phyloP scores from a whole-genome alignment of 129 eudicot species.

The Centrapalus pauciflorus region DNA sequence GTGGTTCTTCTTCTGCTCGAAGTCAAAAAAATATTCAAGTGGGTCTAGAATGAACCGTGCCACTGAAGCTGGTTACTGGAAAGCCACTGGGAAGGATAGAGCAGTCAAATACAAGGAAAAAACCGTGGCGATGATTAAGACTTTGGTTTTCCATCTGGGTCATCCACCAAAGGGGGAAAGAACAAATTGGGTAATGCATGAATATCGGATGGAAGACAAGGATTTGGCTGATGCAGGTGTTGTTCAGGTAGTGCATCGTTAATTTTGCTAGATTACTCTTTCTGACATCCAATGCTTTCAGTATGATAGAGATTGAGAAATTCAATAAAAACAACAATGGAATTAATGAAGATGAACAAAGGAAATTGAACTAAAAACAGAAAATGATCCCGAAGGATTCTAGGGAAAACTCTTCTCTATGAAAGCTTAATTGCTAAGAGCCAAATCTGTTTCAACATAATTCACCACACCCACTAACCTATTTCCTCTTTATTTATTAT shows the following conservation, averaged over 20 bases:
- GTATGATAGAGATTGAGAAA: too few species aligned
- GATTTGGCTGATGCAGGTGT: constrained; percentile 40
- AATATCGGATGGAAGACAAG: constrained; percentile 47
- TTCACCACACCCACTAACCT: too few species aligned
- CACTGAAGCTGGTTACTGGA: constrained; percentile 70
- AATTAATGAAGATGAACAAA: too few species aligned
- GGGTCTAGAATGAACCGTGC: constrained; percentile 65
- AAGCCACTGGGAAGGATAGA: constrained; percentile 73
- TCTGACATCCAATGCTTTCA: too few species aligned
- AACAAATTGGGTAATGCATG: constrained; percentile 81
- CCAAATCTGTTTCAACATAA: too few species aligned
- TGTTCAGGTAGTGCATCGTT: constrained; percentile 41
- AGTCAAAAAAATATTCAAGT: constrained; percentile 51
- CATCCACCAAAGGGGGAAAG: constrained; percentile 54
- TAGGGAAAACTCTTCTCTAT: too few species aligned
- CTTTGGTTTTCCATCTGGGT: constrained; percentile 59
- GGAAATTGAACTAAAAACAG: too few species aligned
- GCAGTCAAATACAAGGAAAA: constrained; percentile 29
- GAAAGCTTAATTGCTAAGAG: too few species aligned
- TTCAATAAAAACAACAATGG: too few species aligned
- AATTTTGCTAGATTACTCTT: background rate
- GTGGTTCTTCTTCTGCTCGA: constrained; percentile 85
- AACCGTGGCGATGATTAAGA: constrained; percentile 50
- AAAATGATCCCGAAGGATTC: too few species aligned
- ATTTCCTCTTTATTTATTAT: too few species aligned